phyloP scores from a whole-genome alignment of 768 basidiomycete species.

The Hydnum rufescens region DNA sequence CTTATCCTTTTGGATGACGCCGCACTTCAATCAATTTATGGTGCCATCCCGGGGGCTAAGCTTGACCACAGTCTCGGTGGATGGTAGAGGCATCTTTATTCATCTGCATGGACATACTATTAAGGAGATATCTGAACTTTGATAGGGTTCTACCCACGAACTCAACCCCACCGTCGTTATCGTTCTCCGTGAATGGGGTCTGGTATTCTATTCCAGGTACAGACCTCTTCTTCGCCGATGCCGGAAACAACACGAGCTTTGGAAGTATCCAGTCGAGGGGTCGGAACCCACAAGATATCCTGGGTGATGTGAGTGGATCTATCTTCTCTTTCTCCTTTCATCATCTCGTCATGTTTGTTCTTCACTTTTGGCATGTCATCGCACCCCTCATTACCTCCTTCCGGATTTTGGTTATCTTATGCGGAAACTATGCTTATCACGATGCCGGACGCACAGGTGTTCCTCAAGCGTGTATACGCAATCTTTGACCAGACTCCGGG shows the following conservation, averaged over 20 bases:
- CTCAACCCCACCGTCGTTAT: neutral
- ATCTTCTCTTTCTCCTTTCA: too few species aligned
- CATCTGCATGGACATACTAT: conserved; percentile 15
- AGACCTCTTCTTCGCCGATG: conserved; percentile 15
- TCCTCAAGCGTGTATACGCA: conserved; percentile 5
- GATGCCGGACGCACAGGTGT: conserved; percentile 11
- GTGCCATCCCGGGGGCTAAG: conserved; percentile 19
- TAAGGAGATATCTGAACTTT: too few species aligned
- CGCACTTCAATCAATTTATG: conserved; percentile 19
- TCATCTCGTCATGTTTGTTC: too few species aligned
- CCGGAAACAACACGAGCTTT: conserved; percentile 6
- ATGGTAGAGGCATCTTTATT: conserved; percentile 23
- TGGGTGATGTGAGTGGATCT: conserved; percentile 8
- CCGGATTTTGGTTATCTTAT: too few species aligned
- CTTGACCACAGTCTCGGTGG: conserved; percentile 21
- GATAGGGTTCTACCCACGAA: conserved; percentile 10
- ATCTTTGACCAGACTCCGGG: neutral
- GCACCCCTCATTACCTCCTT: too few species aligned
- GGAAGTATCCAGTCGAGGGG: conserved; percentile 9
- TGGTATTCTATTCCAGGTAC: neutral
- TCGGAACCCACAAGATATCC: conserved; percentile 7
- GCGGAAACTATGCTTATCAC: too few species aligned
- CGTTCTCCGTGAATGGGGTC: neutral
- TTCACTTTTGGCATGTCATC: too few species aligned
- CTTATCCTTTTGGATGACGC: conserved; percentile 18